A percentile compares a stretch with the other conserved stretches of the same genome.
Evolutionary conservation across 768 basidiomycete species (phyloP).

Genomic region (Termitomyces sp.): DNA sequence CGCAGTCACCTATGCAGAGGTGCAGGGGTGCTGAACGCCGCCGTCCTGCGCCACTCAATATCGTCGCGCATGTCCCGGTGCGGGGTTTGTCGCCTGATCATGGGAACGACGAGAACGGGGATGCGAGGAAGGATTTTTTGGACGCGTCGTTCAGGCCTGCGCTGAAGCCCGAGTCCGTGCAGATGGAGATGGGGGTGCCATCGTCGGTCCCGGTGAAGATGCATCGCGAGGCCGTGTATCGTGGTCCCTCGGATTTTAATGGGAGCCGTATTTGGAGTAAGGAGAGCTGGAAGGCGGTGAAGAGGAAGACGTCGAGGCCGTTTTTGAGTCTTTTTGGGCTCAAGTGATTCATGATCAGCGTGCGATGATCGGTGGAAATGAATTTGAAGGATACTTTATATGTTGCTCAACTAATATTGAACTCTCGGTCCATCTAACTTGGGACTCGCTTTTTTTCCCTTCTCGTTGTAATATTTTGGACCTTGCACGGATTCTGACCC

Average conservation of each 20-base stretch:
- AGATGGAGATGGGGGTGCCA: not conserved
- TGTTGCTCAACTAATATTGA: too few species aligned
- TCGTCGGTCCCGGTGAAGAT: not conserved
- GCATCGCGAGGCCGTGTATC: not conserved
- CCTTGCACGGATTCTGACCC: too few species aligned
- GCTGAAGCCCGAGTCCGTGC: not conserved
- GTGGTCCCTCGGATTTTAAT: not conserved
- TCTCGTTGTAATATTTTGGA: too few species aligned
- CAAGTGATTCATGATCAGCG: not conserved
- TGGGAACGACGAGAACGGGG: slow-evolving; percentile 4
- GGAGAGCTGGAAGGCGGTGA: slow-evolving; percentile 45
- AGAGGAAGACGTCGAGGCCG: slow-evolving; percentile 3
- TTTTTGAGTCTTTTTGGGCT: slow-evolving; percentile 9
- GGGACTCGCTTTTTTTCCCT: too few species aligned
- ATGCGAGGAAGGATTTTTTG: slow-evolving; percentile 28
- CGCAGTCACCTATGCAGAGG: not conserved
- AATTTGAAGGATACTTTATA: too few species aligned
- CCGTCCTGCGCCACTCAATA: slow-evolving; percentile 31
- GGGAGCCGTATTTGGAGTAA: slow-evolving; percentile 18
- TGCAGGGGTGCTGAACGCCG: slow-evolving; percentile 22
- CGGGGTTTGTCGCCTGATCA: slow-evolving; percentile 8
- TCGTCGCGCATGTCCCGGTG: slow-evolving; percentile 19
- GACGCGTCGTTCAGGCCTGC: slow-evolving; percentile 26
- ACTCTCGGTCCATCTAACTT: too few species aligned
- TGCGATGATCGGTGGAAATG: not conserved